A percentile compares a stretch with the other conserved stretches of the same genome.
phyloP scores from a whole-genome alignment of 108 stramenopile species.

The Pseudonitzschia multiseries region DNA sequence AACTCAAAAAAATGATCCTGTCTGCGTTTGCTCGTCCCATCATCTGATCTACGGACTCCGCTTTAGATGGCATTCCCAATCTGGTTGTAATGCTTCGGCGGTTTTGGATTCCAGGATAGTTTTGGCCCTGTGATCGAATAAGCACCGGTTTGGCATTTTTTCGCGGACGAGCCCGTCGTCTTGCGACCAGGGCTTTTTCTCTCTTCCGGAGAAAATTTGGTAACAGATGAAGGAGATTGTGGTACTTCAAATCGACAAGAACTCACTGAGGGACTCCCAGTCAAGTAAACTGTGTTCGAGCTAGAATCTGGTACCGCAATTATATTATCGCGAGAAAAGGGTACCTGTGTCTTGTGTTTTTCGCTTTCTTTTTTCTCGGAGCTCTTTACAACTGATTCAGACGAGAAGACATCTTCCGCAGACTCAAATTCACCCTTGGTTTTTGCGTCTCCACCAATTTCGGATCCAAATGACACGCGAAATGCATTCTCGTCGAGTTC shows the following conservation, averaged over 20 bases:
- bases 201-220: neutral
- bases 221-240: slow-evolving; percentile 15
- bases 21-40: neutral
- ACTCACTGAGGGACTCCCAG: neutral
- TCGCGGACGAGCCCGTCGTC: neutral
- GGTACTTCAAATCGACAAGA: neutral
- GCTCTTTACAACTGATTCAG: neutral
- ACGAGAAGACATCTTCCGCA: too few relatives aligned
- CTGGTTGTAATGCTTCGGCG: slow-evolving; percentile 15
- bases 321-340: neutral
- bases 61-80: neutral
- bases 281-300: neutral
- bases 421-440: neutral
- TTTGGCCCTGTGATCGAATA: neutral
- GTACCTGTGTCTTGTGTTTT: neutral
- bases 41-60: neutral
- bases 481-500: slow-evolving; percentile 12
- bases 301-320: neutral
- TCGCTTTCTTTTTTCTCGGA: slow-evolving; percentile 2
- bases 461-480: neutral
- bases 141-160: neutral
- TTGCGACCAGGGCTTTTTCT: neutral
- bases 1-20: neutral
- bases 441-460: neutral
- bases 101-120: slow-evolving; percentile 14